Evolutionary conservation across 495 filamentous ascomycete species (phyloP).

Genomic region (Staphylotrichum longicolle): DNA sequence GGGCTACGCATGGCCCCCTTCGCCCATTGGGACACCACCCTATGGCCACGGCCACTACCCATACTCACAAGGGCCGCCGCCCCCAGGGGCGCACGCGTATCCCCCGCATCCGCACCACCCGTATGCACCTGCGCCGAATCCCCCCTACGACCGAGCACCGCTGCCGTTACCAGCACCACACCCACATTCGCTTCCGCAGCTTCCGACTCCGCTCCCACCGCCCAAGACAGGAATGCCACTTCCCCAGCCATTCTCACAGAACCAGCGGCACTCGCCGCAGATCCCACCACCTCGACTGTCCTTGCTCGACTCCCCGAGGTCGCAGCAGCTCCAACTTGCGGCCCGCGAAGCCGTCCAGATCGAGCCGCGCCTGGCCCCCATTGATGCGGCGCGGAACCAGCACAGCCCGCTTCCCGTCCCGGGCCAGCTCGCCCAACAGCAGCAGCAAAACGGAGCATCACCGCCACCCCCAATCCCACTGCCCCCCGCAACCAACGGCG

Average conservation of each 20-base stretch:
- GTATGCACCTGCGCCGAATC: constrained; percentile 13
- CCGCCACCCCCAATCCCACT: neutral
- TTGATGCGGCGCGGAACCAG: constrained; percentile 27
- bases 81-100: constrained; percentile 10
- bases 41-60: constrained; percentile 35
- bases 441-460: neutral
- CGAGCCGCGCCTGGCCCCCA: constrained; percentile 33
- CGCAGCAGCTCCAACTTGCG: constrained; percentile 38
- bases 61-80: constrained; percentile 17
- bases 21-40: constrained; percentile 49
- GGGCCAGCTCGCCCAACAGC: constrained; percentile 6
- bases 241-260: constrained; percentile 27
- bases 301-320: constrained; percentile 36
- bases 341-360: constrained; percentile 38
- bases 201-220: constrained; percentile 6
- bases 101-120: constrained; percentile 23
- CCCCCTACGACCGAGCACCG: constrained; percentile 20
- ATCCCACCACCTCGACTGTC: constrained; percentile 18
- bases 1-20: constrained; percentile 65
- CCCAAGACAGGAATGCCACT: constrained; percentile 15
- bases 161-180: constrained; percentile 16
- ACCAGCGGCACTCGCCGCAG: constrained; percentile 29
- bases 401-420: constrained; percentile 2
- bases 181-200: constrained; percentile 15
- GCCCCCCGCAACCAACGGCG: neutral